Percentiles rank a stretch among this genome's conserved stretches.
Evolutionary conservation across 2,329 filamentous ascomycete genomes (phyloP).

Genomic region (Fusarium ramigenum): DNA sequence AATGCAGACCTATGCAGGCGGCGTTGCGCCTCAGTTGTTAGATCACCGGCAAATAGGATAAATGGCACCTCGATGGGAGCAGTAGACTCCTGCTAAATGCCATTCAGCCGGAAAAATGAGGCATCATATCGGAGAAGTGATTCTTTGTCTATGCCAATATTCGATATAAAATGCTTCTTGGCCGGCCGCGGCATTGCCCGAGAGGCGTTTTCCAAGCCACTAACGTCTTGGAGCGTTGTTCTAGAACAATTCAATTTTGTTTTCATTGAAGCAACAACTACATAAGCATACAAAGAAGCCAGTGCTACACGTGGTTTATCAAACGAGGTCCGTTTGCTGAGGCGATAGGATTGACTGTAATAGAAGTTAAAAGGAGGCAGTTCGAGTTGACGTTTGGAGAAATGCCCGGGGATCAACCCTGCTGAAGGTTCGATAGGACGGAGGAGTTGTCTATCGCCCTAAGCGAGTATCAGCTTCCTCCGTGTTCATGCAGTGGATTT

Average conservation of each 20-base stretch:
- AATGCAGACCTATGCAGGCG: neutral
- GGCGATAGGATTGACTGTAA: neutral
- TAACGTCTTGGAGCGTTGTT: slow-evolving; percentile 17
- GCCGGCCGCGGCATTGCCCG: slow-evolving; percentile 17
- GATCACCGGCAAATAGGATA: neutral
- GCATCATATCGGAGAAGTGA: neutral
- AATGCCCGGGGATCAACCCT: neutral
- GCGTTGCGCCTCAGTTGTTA: neutral
- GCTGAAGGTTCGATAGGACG: neutral
- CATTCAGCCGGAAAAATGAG: neutral
- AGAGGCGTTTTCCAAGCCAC: slow-evolving; percentile 16
- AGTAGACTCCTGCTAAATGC: neutral
- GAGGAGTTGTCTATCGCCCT: neutral
- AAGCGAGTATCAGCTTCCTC: slow-evolving; percentile 18
- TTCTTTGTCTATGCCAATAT: neutral
- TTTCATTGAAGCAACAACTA: neutral
- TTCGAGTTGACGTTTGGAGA: neutral
- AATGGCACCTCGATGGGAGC: neutral
- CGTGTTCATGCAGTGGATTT: neutral
- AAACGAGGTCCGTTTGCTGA: neutral
- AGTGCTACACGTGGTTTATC: neutral
- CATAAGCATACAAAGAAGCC: neutral
- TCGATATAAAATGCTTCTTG: slow-evolving; percentile 1
- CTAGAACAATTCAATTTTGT: slow-evolving; percentile 29
- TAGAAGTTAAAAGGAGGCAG: neutral